These are phyloP conservation scores for Hypoxylon sp. DNA, from an alignment of 2,329 filamentous ascomycete species.

Conservation along the genomic window DNA sequence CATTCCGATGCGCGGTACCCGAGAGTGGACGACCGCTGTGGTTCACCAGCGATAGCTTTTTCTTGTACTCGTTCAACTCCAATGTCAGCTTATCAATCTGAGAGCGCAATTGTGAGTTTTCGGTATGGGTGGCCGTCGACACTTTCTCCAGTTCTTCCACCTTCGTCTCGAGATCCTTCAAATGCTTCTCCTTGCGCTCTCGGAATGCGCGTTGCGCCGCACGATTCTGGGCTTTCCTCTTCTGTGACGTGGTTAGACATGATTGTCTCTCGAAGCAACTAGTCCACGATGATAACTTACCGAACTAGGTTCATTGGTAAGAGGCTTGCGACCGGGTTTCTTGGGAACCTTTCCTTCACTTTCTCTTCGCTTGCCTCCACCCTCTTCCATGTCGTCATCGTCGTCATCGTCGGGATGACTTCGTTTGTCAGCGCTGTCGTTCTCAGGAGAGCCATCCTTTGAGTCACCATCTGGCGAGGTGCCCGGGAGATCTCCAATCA, in stretches of 20 bases:
- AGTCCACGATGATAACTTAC: slow-evolving; percentile 66
- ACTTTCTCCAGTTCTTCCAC: slow-evolving; percentile 81
- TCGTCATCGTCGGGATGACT: slow-evolving; percentile 76
- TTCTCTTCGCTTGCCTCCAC: slow-evolving; percentile 75
- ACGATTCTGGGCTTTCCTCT: slow-evolving; percentile 94
- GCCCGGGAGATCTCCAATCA: slow-evolving; percentile 80
- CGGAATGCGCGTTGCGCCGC: slow-evolving; percentile 93
- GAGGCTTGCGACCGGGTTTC: slow-evolving; percentile 94
- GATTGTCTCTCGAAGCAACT: slow-evolving; percentile 23
- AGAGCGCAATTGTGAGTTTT: slow-evolving; percentile 84
- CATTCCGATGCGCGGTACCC: slow-evolving; percentile 52
- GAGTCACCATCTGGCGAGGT: slow-evolving; percentile 48
- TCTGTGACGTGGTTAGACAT: slow-evolving; percentile 61
- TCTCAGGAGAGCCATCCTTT: slow-evolving; percentile 68
- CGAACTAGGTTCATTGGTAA: slow-evolving; percentile 94
- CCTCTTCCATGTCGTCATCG: slow-evolving; percentile 62
- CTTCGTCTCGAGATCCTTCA: slow-evolving; percentile 84
- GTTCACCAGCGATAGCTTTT: slow-evolving; percentile 73
- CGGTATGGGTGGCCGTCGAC: slow-evolving; percentile 82
- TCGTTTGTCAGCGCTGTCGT: slow-evolving; percentile 73
- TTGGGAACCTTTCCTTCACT: slow-evolving; percentile 86
- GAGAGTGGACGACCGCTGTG: slow-evolving; percentile 32
- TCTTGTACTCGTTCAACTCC: slow-evolving; percentile 90
- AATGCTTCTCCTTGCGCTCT: slow-evolving; percentile 91
- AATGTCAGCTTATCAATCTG: slow-evolving; percentile 87